A percentile compares a stretch with the other conserved stretches of the same genome.
Conservation (phyloP, 331 rosid species). For the Erythrophleum ivorense region DNA sequence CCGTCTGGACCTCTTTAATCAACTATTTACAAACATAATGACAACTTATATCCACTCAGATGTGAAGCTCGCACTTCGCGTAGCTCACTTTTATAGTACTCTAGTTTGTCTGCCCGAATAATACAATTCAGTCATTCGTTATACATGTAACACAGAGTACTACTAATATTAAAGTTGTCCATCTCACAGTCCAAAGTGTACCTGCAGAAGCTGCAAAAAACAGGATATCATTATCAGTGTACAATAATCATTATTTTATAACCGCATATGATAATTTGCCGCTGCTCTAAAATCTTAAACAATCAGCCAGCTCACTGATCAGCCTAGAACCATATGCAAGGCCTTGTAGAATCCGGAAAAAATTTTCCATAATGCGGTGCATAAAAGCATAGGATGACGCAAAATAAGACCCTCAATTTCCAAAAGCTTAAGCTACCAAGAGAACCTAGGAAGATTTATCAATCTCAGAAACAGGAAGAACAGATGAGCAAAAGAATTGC, state of each 20-base stretch:
- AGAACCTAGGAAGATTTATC: neutral
- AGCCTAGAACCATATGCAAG: neutral
- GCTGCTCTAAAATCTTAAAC: neutral
- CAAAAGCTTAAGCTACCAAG: conserved; percentile 10
- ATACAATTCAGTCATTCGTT: conserved; percentile 43
- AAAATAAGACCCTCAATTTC: neutral
- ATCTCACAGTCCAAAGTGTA: conserved; percentile 36
- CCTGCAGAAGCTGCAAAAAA: conserved; percentile 63
- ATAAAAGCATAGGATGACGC: neutral
- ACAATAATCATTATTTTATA: neutral
- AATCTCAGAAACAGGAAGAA: conserved; percentile 14
- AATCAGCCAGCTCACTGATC: neutral
- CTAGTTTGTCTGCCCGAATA: conserved; percentile 36
- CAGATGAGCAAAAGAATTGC: conserved; percentile 3
- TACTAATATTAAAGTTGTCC: conserved; percentile 50
- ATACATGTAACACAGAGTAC: conserved; percentile 50
- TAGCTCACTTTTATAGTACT: conserved; percentile 47
- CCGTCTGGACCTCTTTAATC: conserved; percentile 47
- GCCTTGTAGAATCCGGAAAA: neutral
- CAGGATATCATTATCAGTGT: conserved; percentile 12
- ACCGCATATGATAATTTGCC: neutral
- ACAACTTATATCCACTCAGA: conserved; percentile 47
- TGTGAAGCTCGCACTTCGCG: conserved; percentile 55
- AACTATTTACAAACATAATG: conserved; percentile 61
- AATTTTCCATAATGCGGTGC: conserved; percentile 19